A percentile compares a stretch with the other conserved stretches of the same genome.
These are phyloP conservation scores for Pseudisothecium myosuroides DNA, from an alignment of 225 moss, liverwort and hornwort species.

Conservation along the genomic window DNA sequence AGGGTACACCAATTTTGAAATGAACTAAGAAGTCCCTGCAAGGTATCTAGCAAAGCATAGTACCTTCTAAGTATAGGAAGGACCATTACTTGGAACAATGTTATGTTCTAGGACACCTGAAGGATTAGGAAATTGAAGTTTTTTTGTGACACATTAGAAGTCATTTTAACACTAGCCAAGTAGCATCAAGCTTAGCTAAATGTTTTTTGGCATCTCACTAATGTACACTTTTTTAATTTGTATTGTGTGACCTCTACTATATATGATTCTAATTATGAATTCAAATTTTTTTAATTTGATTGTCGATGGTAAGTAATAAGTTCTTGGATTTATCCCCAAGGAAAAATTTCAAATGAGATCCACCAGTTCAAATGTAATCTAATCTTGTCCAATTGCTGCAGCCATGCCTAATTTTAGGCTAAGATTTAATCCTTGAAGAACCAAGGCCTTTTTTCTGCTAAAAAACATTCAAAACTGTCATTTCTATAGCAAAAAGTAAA, in stretches of 20 bases:
- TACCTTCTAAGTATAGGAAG: not conserved
- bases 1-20: accelerated
- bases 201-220: accelerated
- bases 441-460: no score
- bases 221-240: accelerated
- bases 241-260: accelerated
- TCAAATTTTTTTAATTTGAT: not conserved
- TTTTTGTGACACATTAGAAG: accelerated
- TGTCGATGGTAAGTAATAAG: accelerated
- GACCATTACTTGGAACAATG: not conserved
- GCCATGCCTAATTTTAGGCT: no score
- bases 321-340: accelerated
- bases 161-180: accelerated
- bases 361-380: not conserved
- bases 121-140: not conserved
- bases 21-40: not conserved
- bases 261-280: not conserved
- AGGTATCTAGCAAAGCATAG: not conserved
- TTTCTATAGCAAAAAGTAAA: no score
- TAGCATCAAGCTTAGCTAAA: not conserved
- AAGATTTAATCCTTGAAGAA: no score
- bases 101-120: not conserved
- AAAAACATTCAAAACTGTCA: no score
- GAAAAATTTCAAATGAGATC: accelerated
- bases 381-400: not conserved